A percentile compares a stretch with the other conserved stretches of the same genome.
These are phyloP conservation scores for Crithidia thermophila DNA, from an alignment of 208 protist genomes.

Conservation along the genomic window DNA sequence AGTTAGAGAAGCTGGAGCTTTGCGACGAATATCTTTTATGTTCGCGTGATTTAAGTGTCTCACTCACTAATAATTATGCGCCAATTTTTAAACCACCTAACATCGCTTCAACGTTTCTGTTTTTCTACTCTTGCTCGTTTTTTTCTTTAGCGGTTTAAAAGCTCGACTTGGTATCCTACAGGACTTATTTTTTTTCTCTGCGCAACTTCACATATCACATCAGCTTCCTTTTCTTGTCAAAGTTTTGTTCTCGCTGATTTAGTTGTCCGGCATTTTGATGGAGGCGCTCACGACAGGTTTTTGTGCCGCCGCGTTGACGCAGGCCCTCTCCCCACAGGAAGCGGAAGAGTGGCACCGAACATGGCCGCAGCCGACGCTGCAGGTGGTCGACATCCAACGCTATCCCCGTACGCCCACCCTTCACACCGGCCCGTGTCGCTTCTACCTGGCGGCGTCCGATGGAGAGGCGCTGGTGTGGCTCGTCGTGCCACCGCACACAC, in stretches of 20 bases:
- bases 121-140: too few relatives aligned
- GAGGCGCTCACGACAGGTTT: slow-evolving; percentile 56
- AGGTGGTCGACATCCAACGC: slow-evolving; percentile 83
- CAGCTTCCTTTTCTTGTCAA: not conserved
- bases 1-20: too few relatives aligned
- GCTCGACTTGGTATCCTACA: too few relatives aligned
- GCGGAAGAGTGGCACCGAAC: slow-evolving; percentile 22
- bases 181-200: too few relatives aligned
- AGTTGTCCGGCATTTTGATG: slow-evolving; percentile 23
- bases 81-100: too few relatives aligned
- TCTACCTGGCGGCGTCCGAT: slow-evolving; percentile 80
- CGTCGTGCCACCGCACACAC: slow-evolving; percentile 53
- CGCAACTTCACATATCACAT: too few relatives aligned
- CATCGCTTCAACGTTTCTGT: too few relatives aligned
- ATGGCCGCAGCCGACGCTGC: slow-evolving; percentile 60
- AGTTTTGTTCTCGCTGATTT: not conserved
- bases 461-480: slow-evolving; percentile 62
- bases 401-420: slow-evolving; percentile 35
- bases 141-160: too few relatives aligned
- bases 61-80: too few relatives aligned
- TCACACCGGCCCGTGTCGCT: slow-evolving; percentile 36
- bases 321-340: slow-evolving; percentile 22
- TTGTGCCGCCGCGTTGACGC: slow-evolving; percentile 42
- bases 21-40: too few relatives aligned
- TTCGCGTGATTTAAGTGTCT: too few relatives aligned